Evolutionary conservation across 1,284 basidiomycete species (phyloP), one percentile per base, ranked within the genome.

Genomic region (Ceratobasidium sp.): DNA sequence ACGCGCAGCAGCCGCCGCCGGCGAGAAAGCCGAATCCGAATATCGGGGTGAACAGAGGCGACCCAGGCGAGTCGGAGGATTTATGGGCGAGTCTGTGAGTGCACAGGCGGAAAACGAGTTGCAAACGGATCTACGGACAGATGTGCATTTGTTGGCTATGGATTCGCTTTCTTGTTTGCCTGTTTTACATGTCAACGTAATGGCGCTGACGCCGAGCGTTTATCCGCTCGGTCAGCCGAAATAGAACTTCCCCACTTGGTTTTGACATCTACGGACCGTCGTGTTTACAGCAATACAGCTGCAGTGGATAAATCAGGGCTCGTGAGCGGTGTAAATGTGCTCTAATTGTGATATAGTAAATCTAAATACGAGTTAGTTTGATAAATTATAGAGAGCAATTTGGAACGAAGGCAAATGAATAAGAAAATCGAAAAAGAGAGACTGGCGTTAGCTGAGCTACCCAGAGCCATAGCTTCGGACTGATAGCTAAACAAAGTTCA

Each of bases 51-150:
- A 60, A 72, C 36, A 65, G 84, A 6, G 78, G 81, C n/a, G 81
- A 80, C 69, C 85, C 89, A 26, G 82, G 88, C 65, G 90, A 92
- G 76, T 80, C 81, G 3, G 85, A 88, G 76, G 91, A 92, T 77
- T 81, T 90, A 52, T 92, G 91, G 91, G 90, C 90, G 2, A 87
- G 87, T 77, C 76, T 91, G 36, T 67, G 26, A 55, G 8, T 23
- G 36, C 5, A 12, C 6, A 23, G 23, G 16, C n/a, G n/a, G 8
- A 18, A 18, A 45, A 45, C 4, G 8, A 18, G 9, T 3, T 45
- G 43, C 6, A 18, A 45, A n/a, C 9, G 18, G 16, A 45, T 45
- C 18, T 45, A 45, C 16, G 43, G 43, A 45, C 43, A 45, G 43
- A n/a, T 45, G 43, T 45, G 43, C 43, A n/a, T 45, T n/a, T 18